phyloP scores from a whole-genome alignment of 164 flowering plant genomes.

The Litsea cubeba region DNA sequence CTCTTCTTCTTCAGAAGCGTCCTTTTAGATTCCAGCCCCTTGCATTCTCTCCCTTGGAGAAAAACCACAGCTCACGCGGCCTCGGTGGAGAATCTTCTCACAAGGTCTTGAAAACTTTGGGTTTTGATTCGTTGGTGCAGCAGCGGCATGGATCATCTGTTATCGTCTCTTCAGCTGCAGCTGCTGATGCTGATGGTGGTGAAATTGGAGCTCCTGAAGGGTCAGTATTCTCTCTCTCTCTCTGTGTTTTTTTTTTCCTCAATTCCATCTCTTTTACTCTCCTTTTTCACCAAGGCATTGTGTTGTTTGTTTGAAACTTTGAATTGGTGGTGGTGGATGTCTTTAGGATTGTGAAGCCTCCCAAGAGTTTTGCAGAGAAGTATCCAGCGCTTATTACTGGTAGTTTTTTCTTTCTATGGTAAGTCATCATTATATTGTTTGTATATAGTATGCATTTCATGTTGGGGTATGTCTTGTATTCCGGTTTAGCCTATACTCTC shows the following conservation, averaged over 20 bases:
- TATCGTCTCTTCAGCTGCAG: conserved; percentile 32
- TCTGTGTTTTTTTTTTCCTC: background rate
- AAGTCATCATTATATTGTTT: conserved; percentile 9
- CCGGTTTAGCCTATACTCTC: no score
- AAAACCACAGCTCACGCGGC: background rate
- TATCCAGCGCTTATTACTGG: conserved; percentile 57
- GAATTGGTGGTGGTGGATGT: background rate
- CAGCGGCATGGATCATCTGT: conserved; percentile 11
- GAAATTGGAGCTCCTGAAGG: conserved; percentile 28
- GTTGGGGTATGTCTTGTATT: no score
- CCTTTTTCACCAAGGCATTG: background rate
- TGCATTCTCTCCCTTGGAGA: conserved; percentile 25
- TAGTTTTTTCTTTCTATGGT: conserved; percentile 67
- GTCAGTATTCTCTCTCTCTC: conserved; percentile 11
- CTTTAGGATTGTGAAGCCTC: conserved; percentile 33
- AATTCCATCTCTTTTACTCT: background rate
- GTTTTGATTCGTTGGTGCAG: conserved; percentile 19
- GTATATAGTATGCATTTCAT: no score
- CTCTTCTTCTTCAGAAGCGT: conserved; percentile 12
- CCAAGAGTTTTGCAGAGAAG: conserved; percentile 37
- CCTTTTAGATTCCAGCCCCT: conserved; percentile 18
- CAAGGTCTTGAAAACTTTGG: conserved; percentile 15
- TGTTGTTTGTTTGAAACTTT: background rate
- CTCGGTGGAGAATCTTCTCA: conserved; percentile 3
- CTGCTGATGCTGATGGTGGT: conserved; percentile 41